phyloP scores from a whole-genome alignment of 768 basidiomycete species.

The Rhizopogon roseolus region DNA sequence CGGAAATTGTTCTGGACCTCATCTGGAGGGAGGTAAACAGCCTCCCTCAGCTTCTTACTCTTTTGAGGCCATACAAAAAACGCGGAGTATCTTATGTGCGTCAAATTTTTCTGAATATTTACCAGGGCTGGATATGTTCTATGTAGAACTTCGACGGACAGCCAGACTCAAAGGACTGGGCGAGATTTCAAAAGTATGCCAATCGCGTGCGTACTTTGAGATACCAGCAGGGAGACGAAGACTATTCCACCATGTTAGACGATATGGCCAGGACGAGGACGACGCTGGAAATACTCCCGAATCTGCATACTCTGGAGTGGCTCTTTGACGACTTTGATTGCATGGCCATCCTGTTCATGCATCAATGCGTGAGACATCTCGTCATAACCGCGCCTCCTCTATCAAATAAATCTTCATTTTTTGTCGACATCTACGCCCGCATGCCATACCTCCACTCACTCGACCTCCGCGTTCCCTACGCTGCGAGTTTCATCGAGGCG shows the following conservation, averaged over 20 bases:
- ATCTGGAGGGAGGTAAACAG: conserved; percentile 54
- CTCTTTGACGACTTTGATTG: conserved; percentile 15
- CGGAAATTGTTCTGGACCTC: conserved; percentile 49
- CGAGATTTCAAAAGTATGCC: conserved; percentile 49
- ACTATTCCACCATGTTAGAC: conserved; percentile 30
- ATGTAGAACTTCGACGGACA: conserved; percentile 36
- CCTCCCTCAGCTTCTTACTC: conserved; percentile 38
- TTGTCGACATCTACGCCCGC: conserved; percentile 38
- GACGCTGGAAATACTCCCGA: conserved; percentile 48
- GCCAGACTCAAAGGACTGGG: conserved; percentile 49
- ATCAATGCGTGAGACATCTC: conserved; percentile 41
- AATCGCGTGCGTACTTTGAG: conserved; percentile 39
- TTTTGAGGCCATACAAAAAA: conserved; percentile 42
- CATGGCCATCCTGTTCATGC: conserved; percentile 55
- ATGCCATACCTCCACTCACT: conserved; percentile 48
- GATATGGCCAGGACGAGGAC: conserved; percentile 54
- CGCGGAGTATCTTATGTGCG: conserved; percentile 20
- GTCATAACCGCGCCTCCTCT: conserved; percentile 23
- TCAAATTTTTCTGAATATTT: background rate
- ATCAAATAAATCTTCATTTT: conserved; percentile 15
- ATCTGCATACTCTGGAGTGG: conserved; percentile 50
- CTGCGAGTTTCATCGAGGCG: conserved; percentile 37
- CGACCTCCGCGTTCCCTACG: conserved; percentile 38
- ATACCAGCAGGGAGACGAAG: conserved; percentile 8
- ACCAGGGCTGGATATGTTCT: background rate